Base-by-base conservation (phyloP, 805 yeast genomes). In the Saturnispora sekii region DNA sequence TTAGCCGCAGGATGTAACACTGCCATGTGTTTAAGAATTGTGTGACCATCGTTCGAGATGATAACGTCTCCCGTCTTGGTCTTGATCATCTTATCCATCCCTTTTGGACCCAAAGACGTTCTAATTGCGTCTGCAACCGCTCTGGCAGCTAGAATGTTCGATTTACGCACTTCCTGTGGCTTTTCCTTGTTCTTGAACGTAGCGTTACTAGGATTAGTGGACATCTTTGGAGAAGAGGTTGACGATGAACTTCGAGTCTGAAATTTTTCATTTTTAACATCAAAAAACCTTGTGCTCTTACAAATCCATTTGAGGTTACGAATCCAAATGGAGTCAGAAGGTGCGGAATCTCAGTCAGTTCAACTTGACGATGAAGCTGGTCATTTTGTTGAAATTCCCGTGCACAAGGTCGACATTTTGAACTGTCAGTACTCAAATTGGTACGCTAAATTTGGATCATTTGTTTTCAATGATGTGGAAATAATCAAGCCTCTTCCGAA, bases 51-150 rank as follows among this genome's bases (percentile, higher is more conserved):
- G 64, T 93, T 93, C 51, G 97, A 88, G 55, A 93, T 89, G 58
- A 89, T 82, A 55, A 90, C 84, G 60, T 93, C 88, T 34, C 97
- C 97, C 47, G 75, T 76, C 41, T 89, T 82, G 15, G 97, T 89
- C 66, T 87, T 87, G 68, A 86, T 87, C 97, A 93, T 90, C 70
- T 93, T 93, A 65, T 93, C 99, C 98, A 93, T 93, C 49, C 99
- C 99, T 65, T 88, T 90, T 46, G 99, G 99, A 16, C 99, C 99
- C 48, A 93, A 70, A 12, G 97, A 83, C 5, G 97, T 89, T 64
- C 96, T 76, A 56, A 88, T 85, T 40, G 96, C 96, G 64, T 88
- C 96, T 3, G 95, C 88, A 21, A 88, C 96, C 5, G 96, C 95
- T 56, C 90, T 73, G 6, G 96, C 97, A 3, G 96, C 96, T 51